Evolutionary conservation across 192 early-diverging fungal genomes (phyloP).

Genomic region (Podila verticillata): DNA sequence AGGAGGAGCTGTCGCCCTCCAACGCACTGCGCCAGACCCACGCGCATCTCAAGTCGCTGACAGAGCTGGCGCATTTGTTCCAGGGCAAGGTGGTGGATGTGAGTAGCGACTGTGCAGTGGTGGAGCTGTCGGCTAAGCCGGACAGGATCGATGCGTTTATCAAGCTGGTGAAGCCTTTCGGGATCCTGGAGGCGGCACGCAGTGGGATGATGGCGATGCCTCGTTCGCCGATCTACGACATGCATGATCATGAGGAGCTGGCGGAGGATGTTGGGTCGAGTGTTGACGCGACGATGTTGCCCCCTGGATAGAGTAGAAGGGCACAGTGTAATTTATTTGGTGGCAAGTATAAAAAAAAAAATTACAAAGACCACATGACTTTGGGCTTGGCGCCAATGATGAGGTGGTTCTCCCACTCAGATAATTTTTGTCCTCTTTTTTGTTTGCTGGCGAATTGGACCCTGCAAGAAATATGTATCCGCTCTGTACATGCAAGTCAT

Average conservation of each 20-base stretch:
- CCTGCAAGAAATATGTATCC: too few species aligned
- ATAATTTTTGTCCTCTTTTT: not conserved
- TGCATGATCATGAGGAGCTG: slow-evolving; percentile 74
- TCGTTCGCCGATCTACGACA: slow-evolving; percentile 82
- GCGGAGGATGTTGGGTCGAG: slow-evolving; percentile 66
- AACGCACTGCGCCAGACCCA: slow-evolving; percentile 61
- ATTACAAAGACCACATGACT: too few species aligned
- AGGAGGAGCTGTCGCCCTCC: slow-evolving; percentile 51
- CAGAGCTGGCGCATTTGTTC: slow-evolving; percentile 87
- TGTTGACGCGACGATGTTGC: slow-evolving; percentile 93
- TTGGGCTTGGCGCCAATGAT: too few species aligned
- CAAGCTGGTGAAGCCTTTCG: slow-evolving; percentile 93
- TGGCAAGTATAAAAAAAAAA: too few species aligned
- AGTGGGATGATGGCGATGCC: slow-evolving; percentile 98
- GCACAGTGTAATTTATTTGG: not conserved
- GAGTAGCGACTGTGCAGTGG: slow-evolving; percentile 79
- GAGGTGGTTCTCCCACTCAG: too few species aligned
- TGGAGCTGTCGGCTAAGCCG: slow-evolving; percentile 91
- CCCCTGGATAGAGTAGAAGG: slow-evolving; percentile 77
- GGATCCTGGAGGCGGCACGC: slow-evolving; percentile 93
- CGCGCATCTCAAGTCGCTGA: slow-evolving; percentile 79
- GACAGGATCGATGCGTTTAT: slow-evolving; percentile 91
- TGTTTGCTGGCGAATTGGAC: not conserved
- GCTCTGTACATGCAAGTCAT: too few species aligned
- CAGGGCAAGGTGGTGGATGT: slow-evolving; percentile 91